phyloP scores from a whole-genome alignment of 2,329 filamentous ascomycete genomes.

The Phialocephala subalpina region DNA sequence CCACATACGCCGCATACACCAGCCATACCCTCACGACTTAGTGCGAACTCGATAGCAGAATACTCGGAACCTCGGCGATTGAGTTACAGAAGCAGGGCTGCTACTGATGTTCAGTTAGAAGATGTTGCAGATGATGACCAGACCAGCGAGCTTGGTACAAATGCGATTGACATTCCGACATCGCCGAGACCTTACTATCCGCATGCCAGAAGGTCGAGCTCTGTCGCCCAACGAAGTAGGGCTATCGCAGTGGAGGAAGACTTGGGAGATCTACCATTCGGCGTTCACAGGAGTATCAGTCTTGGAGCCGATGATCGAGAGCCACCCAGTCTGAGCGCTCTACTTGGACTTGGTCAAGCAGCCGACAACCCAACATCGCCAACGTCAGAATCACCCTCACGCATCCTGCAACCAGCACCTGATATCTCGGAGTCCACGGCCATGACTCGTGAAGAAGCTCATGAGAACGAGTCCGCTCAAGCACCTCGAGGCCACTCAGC shows the following conservation, averaged over 20 bases:
- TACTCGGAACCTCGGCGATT: conserved; percentile 53
- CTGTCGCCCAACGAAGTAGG: conserved; percentile 70
- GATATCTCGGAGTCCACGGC: conserved; percentile 39
- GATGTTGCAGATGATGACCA: conserved; percentile 40
- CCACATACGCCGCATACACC: conserved; percentile 93
- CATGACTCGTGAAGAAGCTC: conserved; percentile 37
- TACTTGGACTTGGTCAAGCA: conserved; percentile 58
- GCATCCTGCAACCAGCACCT: conserved; percentile 43
- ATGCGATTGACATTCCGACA: conserved; percentile 76
- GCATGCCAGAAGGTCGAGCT: conserved; percentile 71
- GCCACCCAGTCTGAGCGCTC: conserved; percentile 68
- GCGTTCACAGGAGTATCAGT: conserved; percentile 71
- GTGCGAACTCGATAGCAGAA: conserved; percentile 85
- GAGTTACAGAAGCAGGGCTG: conserved; percentile 33
- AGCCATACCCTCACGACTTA: conserved; percentile 91
- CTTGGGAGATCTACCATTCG: conserved; percentile 64
- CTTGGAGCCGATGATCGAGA: conserved; percentile 71
- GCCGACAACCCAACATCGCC: conserved; percentile 47
- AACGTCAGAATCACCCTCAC: conserved; percentile 41
- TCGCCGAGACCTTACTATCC: conserved; percentile 67
- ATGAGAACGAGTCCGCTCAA: conserved; percentile 38
- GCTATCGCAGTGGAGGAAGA: conserved; percentile 65
- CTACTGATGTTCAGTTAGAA: conserved; percentile 35
- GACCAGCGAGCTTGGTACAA: conserved; percentile 60
- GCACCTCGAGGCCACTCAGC: conserved; percentile 35